phyloP scores from a whole-genome alignment of 345 rosid genomes.

The Trapa incisa region DNA sequence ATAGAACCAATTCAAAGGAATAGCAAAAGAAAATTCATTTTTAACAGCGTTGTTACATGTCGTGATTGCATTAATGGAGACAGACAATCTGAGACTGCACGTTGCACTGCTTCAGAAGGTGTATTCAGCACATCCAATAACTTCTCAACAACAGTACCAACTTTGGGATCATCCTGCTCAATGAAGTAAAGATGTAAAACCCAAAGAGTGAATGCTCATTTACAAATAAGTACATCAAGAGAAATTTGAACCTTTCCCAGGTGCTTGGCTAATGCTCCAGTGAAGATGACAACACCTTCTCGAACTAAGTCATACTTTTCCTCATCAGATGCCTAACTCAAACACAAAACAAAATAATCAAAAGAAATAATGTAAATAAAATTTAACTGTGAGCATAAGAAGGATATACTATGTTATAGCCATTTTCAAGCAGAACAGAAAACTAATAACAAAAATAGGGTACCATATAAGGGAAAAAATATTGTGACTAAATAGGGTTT shows the following conservation, averaged over 20 bases:
- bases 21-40: neutral
- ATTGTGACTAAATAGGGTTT: neutral
- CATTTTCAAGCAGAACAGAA: neutral
- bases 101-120: conserved; percentile 98
- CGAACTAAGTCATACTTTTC: conserved; percentile 88
- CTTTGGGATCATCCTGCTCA: conserved; percentile 91
- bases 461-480: neutral
- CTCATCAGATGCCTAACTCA: conserved; percentile 73
- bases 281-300: conserved; percentile 94
- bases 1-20: neutral
- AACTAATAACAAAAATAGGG: neutral
- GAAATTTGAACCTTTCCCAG: conserved; percentile 52
- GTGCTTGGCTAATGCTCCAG: conserved; percentile 93
- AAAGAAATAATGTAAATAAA: neutral
- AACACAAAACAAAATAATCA: neutral
- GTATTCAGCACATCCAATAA: conserved; percentile 91
- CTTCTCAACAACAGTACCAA: conserved; percentile 81
- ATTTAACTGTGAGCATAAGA: neutral
- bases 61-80: conserved; percentile 82
- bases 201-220: neutral
- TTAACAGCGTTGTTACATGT: conserved; percentile 17
- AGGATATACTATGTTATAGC: neutral
- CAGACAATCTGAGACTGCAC: conserved; percentile 80
- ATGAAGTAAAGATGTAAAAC: neutral
- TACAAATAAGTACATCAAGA: conserved; percentile 2